Evolutionary conservation across 176 grass and related monocot genomes (phyloP), one percentile per base, ranked within the genome.

Genomic region (Oryza coarctata): DNA sequence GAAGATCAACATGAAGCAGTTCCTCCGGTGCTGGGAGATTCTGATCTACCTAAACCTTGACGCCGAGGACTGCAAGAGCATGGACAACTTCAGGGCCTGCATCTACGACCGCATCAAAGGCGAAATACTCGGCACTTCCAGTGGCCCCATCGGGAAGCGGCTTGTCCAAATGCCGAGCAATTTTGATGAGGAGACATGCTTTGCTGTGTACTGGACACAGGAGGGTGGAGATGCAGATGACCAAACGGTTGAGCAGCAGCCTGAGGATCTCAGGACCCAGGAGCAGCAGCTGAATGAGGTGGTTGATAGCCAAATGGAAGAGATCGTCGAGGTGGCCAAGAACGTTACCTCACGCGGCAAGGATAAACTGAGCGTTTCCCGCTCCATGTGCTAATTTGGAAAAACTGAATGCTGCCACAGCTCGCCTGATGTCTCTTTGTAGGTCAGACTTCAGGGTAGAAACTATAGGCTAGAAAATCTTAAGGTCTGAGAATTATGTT

Each of bases 1-100:
- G 80, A 99, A 94, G 77, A 94, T 99, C 75, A 95, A 93, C 87
- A 95, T 87, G 90, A 94, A 99, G 68, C 86, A 94, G 71, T 94
- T 99, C 36, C 73, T 90, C 9, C 61, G 85, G 60, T 95, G 96
- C 77, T 95, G 96, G 93, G 91, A 95, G 36, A 90, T 99, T 45
- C 83, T 99, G 57, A 77, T 95, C 45, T 95, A 92, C 78, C 83
- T 95, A 85, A 91, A 84, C 81, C 93, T 99, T 41, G 83, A 89
- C 2, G 74, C 79, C 6, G 63, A 90, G 33, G 67, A 93, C 55
- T 61, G 5, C 36, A 95, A 83, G 85, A 87, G 87, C 58, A 81
- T 89, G 74, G 77, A 92, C 73, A 99, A 87, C 49, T 99, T 99
- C 77, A 95, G 83, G 77, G 68, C 89, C 30, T 88, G 93, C 80